phyloP scores from a whole-genome alignment of 148 eudicot genomes.

The Chenopodium formosanum region DNA sequence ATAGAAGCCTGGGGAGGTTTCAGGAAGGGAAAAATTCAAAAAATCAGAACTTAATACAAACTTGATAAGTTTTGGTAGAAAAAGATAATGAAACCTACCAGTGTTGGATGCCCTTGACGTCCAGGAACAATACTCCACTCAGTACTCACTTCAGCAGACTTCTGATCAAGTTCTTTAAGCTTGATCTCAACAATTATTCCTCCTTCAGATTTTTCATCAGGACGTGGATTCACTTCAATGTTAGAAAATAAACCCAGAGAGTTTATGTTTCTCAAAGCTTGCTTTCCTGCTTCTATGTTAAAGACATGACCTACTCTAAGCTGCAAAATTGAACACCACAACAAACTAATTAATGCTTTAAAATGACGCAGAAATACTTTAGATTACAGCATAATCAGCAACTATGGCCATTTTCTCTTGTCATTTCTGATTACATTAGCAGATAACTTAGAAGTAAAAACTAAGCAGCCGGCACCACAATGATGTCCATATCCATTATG shows the following conservation, averaged over 20 bases:
- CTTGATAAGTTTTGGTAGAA: not conserved
- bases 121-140: slow-evolving; percentile 99
- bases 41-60: not conserved
- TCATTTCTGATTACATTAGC: not conserved
- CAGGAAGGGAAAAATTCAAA: not conserved
- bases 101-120: slow-evolving; percentile 86
- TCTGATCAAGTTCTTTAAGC: slow-evolving; percentile 90
- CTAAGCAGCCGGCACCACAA: slow-evolving; percentile 7
- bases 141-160: slow-evolving; percentile 92
- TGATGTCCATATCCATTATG: not conserved
- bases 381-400: not conserved
- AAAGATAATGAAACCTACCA: slow-evolving; percentile 48
- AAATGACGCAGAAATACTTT: not conserved
- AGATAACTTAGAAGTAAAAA: not conserved
- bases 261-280: slow-evolving; percentile 90
- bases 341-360: not conserved
- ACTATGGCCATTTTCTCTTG: not conserved
- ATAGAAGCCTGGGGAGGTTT: slow-evolving; percentile 69
- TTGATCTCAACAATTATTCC: slow-evolving; percentile 93
- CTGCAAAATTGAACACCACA: slow-evolving; percentile 42
- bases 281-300: slow-evolving; percentile 93
- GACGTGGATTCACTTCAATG: slow-evolving; percentile 92
- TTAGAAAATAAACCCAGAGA: slow-evolving; percentile 86
- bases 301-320: slow-evolving; percentile 80
- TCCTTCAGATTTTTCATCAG: slow-evolving; percentile 94